phyloP scores from a whole-genome alignment of 2,329 filamentous ascomycete species.

The Plectosphaerella sp. region DNA sequence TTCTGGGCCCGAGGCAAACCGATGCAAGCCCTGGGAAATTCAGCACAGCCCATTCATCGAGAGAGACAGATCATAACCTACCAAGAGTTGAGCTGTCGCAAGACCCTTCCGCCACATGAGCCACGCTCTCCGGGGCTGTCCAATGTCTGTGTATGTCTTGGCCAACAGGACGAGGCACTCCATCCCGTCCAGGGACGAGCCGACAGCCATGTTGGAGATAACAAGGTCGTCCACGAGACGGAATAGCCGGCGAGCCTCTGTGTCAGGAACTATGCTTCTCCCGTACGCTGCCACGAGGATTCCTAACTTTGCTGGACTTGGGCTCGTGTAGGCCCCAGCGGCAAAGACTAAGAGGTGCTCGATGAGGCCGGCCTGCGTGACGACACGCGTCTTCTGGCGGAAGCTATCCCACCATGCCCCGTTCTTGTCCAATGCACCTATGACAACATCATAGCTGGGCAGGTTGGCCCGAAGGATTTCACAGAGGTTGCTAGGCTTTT shows the following conservation, averaged over 20 bases:
- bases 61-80: conserved; percentile 12
- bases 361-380: not conserved
- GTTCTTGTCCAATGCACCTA: not conserved
- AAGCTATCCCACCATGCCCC: conserved; percentile 34
- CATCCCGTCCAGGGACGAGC: conserved; percentile 34
- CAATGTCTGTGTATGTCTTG: conserved; percentile 37
- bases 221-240: conserved; percentile 31
- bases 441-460: conserved; percentile 3
- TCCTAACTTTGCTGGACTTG: conserved; percentile 31
- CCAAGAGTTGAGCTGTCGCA: conserved; percentile 36
- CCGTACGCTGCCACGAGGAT: conserved; percentile 30
- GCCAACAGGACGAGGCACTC: conserved; percentile 36
- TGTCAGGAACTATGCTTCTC: not conserved
- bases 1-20: not conserved
- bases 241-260: not conserved
- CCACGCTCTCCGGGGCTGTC: conserved; percentile 37
- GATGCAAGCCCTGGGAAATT: not conserved
- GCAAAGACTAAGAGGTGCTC: not conserved
- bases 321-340: conserved; percentile 22
- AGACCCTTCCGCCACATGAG: conserved; percentile 33
- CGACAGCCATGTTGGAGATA: conserved; percentile 32
- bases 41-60: conserved; percentile 16
- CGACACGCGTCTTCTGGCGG: conserved; percentile 25
- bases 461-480: conserved; percentile 3
- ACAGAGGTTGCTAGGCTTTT: not conserved